Conservation (phyloP, 495 filamentous ascomycete species). For the Aspergillus homomorphus region DNA sequence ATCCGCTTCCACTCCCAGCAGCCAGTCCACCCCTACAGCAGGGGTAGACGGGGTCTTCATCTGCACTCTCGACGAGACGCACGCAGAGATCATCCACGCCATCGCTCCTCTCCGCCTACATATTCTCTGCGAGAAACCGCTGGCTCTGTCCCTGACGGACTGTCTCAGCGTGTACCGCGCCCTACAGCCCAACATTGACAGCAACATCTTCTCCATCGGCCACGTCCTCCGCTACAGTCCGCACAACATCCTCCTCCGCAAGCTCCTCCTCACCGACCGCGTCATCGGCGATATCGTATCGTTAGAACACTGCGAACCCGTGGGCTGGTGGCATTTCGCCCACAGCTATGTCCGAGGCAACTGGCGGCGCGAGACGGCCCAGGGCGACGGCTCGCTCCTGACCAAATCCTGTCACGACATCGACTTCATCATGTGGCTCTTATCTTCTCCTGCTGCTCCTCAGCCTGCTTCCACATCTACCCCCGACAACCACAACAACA, state of each 20-base stretch:
- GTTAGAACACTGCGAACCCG: constrained; percentile 87
- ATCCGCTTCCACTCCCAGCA: background rate
- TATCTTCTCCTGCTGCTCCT: constrained; percentile 33
- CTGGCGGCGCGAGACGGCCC: constrained; percentile 73
- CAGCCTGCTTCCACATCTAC: constrained; percentile 5
- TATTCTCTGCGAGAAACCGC: constrained; percentile 92
- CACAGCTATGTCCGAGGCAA: constrained; percentile 94
- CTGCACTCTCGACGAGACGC: constrained; percentile 84
- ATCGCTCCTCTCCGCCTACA: constrained; percentile 69
- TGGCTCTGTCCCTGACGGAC: constrained; percentile 72
- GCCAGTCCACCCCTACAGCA: constrained; percentile 5
- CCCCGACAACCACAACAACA: background rate
- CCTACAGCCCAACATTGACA: constrained; percentile 27
- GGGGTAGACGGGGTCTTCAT: constrained; percentile 78
- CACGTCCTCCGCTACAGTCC: constrained; percentile 79
- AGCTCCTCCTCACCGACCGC: constrained; percentile 65
- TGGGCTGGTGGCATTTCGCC: constrained; percentile 94
- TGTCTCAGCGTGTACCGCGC: constrained; percentile 70
- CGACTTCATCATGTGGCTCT: constrained; percentile 84
- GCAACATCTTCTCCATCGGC: constrained; percentile 71
- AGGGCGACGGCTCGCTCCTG: constrained; percentile 58
- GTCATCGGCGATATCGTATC: constrained; percentile 81
- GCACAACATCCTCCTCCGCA: constrained; percentile 81
- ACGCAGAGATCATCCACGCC: constrained; percentile 71
- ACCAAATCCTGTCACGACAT: constrained; percentile 96